Percentiles rank a stretch among this genome's conserved stretches.
Conservation (phyloP, 2,329 filamentous ascomycete genomes). For the Epichloe aotearoae region DNA sequence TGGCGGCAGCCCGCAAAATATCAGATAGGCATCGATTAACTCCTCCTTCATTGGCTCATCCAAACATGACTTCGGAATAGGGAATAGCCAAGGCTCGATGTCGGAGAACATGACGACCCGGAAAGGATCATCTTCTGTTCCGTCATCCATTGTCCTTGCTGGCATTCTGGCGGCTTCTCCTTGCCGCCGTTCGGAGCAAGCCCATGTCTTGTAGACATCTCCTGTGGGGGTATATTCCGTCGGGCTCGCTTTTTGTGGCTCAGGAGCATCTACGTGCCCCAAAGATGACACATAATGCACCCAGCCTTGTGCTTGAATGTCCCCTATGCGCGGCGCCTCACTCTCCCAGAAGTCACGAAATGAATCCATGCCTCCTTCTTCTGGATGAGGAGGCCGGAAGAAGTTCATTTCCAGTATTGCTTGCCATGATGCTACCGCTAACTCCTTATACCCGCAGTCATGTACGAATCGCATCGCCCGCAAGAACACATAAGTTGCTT, state of each 20-base stretch:
- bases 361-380: conserved; percentile 16
- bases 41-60: conserved; percentile 22
- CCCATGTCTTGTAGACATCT: conserved; percentile 39
- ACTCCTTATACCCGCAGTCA: conserved; percentile 66
- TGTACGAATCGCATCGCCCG: conserved; percentile 60
- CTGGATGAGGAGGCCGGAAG: conserved; percentile 26
- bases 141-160: conserved; percentile 61
- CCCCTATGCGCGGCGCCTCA: conserved; percentile 67
- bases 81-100: conserved; percentile 48
- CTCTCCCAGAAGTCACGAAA: conserved; percentile 80
- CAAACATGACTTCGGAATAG: conserved; percentile 28
- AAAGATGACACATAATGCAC: conserved; percentile 28
- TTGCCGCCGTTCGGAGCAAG: conserved; percentile 37
- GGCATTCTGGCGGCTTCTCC: conserved; percentile 42
- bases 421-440: conserved; percentile 73
- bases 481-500: conserved; percentile 55
- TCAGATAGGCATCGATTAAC: conserved; percentile 57
- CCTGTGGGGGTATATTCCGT: conserved; percentile 15
- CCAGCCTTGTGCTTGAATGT: conserved; percentile 61
- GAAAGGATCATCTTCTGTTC: conserved; percentile 70
- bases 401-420: conserved; percentile 61
- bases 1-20: conserved; percentile 53
- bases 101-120: conserved; percentile 72
- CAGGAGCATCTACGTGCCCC: conserved; percentile 27
- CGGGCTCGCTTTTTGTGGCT: conserved; percentile 13